These are phyloP conservation scores for Chloromonas sp. DNA, from an alignment of 163 green algal genomes.

Conservation along the genomic window DNA sequence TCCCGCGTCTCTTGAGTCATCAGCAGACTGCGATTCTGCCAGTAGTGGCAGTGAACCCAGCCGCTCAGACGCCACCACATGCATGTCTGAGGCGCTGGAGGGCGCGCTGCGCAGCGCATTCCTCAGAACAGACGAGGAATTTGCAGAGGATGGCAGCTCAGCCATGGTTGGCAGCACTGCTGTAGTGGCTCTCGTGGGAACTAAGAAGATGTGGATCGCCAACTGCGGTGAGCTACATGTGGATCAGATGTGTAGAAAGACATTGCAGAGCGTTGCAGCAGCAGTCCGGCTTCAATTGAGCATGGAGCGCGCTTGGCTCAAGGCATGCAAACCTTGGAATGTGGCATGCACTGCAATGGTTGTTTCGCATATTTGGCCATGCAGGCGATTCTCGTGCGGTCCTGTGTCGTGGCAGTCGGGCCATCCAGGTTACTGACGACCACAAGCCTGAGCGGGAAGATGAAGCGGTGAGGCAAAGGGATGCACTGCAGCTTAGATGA, in stretches of 20 bases:
- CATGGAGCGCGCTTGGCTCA: too few species aligned
- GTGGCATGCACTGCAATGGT: too few species aligned
- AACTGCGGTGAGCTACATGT: conserved; percentile 72
- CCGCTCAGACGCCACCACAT: background rate
- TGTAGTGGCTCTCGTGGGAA: conserved; percentile 80
- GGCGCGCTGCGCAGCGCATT: conserved; percentile 51
- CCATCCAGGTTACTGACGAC: conserved; percentile 87
- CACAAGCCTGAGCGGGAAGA: conserved; percentile 93
- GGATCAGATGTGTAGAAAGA: background rate
- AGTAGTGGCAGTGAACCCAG: too few species aligned
- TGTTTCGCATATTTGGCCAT: background rate
- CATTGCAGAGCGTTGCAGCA: background rate
- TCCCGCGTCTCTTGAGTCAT: too few species aligned
- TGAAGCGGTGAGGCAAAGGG: conserved; percentile 64
- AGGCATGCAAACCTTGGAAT: too few species aligned
- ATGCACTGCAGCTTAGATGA: too few species aligned
- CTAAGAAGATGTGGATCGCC: conserved; percentile 73
- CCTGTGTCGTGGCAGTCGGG: conserved; percentile 68
- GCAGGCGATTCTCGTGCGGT: conserved; percentile 86
- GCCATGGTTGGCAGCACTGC: conserved; percentile 85
- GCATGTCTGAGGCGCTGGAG: conserved; percentile 28
- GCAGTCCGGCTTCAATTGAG: background rate
- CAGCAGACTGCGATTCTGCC: too few species aligned
- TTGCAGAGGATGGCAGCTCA: conserved; percentile 35
- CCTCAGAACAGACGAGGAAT: conserved; percentile 54